These are phyloP conservation scores for Chlorella ohadii DNA, from an alignment of 139 green algal genomes.

Conservation along the genomic window DNA sequence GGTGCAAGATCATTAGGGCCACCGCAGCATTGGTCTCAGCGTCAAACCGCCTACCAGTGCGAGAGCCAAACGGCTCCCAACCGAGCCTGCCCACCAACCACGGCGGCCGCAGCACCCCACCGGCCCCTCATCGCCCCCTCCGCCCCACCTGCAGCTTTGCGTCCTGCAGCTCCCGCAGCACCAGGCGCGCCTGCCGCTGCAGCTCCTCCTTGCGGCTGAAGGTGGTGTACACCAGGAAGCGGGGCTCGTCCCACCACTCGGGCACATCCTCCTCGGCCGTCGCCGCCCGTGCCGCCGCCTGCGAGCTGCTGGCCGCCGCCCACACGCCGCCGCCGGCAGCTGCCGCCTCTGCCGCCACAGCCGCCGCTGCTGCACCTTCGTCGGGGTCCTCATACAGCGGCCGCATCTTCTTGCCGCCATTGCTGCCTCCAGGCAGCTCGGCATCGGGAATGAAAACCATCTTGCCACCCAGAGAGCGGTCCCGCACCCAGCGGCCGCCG, in stretches of 20 bases:
- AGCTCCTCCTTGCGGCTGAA: slow-evolving; percentile 31
- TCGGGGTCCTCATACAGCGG: slow-evolving; percentile 9
- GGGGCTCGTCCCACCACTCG: slow-evolving; percentile 43
- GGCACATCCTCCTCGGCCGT: slow-evolving; percentile 5
- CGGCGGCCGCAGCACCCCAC: too few relatives aligned
- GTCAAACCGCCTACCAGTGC: too few relatives aligned
- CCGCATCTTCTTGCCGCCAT: neutral
- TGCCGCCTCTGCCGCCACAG: neutral
- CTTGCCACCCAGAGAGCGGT: slow-evolving; percentile 58
- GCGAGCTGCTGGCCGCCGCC: neutral
- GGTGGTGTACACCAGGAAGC: slow-evolving; percentile 9
- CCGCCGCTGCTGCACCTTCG: neutral
- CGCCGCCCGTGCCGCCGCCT: neutral
- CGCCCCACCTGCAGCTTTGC: slow-evolving; percentile 38
- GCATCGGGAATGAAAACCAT: slow-evolving; percentile 40
- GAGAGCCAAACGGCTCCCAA: too few relatives aligned
- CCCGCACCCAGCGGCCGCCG: slow-evolving; percentile 48
- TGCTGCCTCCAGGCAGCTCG: neutral
- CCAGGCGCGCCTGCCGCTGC: slow-evolving; percentile 13
- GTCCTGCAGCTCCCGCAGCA: slow-evolving; percentile 52
- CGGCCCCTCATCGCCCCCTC: neutral
- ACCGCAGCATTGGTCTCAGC: too few relatives aligned
- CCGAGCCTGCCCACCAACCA: too few relatives aligned
- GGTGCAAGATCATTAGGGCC: too few relatives aligned
- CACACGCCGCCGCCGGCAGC: neutral